Conservation (phyloP, 768 basidiomycete species). For the Termitomyces sp. region DNA sequence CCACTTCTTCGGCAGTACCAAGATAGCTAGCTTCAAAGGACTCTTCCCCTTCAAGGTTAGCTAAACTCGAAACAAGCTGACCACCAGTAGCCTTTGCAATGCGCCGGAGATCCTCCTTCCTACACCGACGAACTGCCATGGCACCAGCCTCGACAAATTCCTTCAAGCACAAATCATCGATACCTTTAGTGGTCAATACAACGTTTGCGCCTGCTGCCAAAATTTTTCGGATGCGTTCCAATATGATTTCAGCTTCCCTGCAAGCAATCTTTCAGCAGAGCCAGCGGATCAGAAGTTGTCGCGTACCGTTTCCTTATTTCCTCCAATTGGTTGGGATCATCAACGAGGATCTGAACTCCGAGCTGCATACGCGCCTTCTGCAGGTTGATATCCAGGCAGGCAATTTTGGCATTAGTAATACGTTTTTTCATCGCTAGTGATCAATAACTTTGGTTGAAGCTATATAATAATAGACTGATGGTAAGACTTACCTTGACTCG, state of each 20-base stretch:
- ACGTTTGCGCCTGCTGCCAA: conserved; percentile 96
- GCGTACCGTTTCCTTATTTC: conserved; percentile 89
- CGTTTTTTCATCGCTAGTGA: conserved; percentile 92
- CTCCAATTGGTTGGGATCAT: conserved; percentile 94
- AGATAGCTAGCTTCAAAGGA: conserved; percentile 91
- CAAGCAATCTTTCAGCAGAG: background rate
- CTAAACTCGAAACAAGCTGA: conserved; percentile 86
- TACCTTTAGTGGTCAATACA: conserved; percentile 95
- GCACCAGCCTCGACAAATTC: conserved; percentile 99
- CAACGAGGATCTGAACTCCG: conserved; percentile 95
- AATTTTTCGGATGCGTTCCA: conserved; percentile 95
- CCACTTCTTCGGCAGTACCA: conserved; percentile 93
- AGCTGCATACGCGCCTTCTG: conserved; percentile 97
- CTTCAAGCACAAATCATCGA: conserved; percentile 96
- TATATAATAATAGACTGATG: background rate
- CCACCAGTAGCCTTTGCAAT: conserved; percentile 98
- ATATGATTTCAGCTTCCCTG: conserved; percentile 93
- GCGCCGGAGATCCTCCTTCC: conserved; percentile 94
- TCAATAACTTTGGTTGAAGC: background rate
- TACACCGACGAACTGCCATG: conserved; percentile 96
- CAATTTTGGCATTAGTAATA: conserved; percentile 91
- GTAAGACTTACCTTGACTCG: conserved; percentile 82
- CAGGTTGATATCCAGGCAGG: conserved; percentile 97
- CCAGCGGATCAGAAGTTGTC: background rate
- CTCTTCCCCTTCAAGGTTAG: conserved; percentile 97